These are phyloP conservation scores for Leptographium galeiforme DNA, from an alignment of 2,329 filamentous ascomycete genomes.

Conservation along the genomic window DNA sequence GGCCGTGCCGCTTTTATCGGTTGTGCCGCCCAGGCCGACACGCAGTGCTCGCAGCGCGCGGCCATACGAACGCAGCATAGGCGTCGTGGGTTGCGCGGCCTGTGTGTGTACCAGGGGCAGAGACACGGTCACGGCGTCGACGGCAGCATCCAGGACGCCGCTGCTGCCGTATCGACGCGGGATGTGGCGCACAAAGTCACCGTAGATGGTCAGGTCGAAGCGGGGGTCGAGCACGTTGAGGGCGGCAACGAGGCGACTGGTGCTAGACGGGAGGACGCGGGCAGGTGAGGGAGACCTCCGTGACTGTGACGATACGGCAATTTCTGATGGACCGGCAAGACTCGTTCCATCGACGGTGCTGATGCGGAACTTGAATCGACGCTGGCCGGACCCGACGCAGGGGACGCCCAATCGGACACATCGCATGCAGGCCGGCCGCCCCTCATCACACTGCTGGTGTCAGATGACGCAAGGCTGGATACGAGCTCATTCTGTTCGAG, in stretches of 20 bases:
- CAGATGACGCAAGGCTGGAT: too few relatives aligned
- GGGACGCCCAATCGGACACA: conserved; percentile 7
- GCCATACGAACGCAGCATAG: conserved; percentile 7
- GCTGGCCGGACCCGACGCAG: conserved; percentile 8
- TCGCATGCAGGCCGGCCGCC: conserved; percentile 7
- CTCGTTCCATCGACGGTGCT: background rate
- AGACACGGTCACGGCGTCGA: background rate
- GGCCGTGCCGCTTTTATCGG: background rate
- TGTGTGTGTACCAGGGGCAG: background rate
- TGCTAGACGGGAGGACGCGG: background rate
- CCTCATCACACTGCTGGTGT: conserved; percentile 8
- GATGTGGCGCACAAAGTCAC: conserved; percentile 6
- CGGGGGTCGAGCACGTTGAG: conserved; percentile 6
- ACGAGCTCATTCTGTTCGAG: too few relatives aligned
- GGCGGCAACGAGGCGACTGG: conserved; percentile 3
- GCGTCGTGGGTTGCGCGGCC: background rate
- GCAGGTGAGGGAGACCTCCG: background rate
- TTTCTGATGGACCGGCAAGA: background rate
- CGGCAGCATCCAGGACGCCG: conserved; percentile 7
- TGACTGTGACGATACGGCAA: background rate
- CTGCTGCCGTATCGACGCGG: conserved; percentile 7
- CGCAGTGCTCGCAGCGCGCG: conserved; percentile 4
- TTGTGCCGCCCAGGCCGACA: background rate
- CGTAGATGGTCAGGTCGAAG: conserved; percentile 9
- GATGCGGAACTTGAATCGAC: conserved; percentile 11